These are phyloP conservation scores for Dictyostelium brefeldianum DNA, from an alignment of 78 protist species.

Conservation along the genomic window DNA sequence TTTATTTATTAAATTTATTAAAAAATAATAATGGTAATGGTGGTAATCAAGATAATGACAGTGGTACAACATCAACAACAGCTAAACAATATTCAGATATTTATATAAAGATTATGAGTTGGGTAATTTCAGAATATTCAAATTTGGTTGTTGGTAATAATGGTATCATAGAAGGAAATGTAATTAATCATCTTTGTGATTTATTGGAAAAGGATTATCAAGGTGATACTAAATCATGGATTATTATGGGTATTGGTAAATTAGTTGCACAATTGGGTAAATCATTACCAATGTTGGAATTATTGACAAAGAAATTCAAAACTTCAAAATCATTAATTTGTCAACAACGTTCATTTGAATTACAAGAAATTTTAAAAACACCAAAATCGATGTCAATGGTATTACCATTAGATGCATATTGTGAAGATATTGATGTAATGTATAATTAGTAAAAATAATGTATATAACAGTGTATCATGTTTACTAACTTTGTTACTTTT, in stretches of 20 bases:
- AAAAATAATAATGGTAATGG: not conserved
- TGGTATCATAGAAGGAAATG: not conserved
- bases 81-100: conserved; percentile 27
- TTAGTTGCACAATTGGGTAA: conserved; percentile 28
- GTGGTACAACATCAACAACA: not conserved
- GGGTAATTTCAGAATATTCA: conserved; percentile 65
- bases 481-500: not conserved
- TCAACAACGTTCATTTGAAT: conserved; percentile 43
- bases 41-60: not conserved
- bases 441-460: not conserved
- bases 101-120: conserved; percentile 31
- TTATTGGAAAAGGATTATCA: conserved; percentile 32
- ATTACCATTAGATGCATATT: conserved; percentile 47
- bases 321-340: conserved; percentile 6
- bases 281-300: conserved; percentile 17
- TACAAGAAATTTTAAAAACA: conserved; percentile 9
- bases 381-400: not conserved
- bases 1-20: not conserved
- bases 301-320: conserved; percentile 33
- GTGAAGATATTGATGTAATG: conserved; percentile 53
- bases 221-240: conserved; percentile 61
- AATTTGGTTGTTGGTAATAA: not conserved
- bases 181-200: conserved; percentile 28
- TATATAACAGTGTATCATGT: not conserved
- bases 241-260: conserved; percentile 17